Conservation (phyloP, 345 rosid species). For the Pseudoturritis turrita region DNA sequence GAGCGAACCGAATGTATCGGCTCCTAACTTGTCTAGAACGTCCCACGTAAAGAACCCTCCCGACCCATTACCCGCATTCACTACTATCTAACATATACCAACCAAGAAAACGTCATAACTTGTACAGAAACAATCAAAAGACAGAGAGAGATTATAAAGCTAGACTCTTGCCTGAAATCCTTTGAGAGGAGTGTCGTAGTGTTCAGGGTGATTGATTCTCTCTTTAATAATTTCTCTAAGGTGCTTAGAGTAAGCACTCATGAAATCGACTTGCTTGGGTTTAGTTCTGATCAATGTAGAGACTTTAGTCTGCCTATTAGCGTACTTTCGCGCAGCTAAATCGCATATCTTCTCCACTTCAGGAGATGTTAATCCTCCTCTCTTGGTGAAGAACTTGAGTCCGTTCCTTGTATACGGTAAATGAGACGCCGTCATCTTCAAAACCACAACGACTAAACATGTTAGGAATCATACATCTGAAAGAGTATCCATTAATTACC, state of each 20-base stretch:
- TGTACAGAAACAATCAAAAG: not conserved
- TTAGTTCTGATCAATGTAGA: conserved; percentile 45
- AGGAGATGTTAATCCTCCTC: conserved; percentile 76
- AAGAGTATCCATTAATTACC: not conserved
- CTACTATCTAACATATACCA: conserved; percentile 56
- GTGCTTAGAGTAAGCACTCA: conserved; percentile 69
- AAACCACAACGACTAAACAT: not conserved
- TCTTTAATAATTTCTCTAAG: conserved; percentile 66
- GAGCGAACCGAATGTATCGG: conserved; percentile 83
- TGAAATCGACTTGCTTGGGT: conserved; percentile 60
- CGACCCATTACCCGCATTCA: conserved; percentile 91
- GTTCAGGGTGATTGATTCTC: conserved; percentile 74
- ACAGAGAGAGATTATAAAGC: not conserved
- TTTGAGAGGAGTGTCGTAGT: conserved; percentile 72
- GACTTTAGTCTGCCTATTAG: conserved; percentile 58
- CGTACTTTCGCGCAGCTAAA: conserved; percentile 67
- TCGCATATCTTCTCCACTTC: conserved; percentile 85
- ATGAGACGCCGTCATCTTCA: conserved; percentile 94
- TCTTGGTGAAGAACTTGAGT: conserved; percentile 80
- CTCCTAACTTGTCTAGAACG: conserved; percentile 86
- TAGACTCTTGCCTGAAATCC: conserved; percentile 63
- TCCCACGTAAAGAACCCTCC: conserved; percentile 93
- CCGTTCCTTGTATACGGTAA: conserved; percentile 91
- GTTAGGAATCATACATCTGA: not conserved
- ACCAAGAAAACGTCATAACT: not conserved